Evolutionary conservation across 2,329 filamentous ascomycete genomes (phyloP), one percentile per base, ranked within the genome.

Genomic region (Xylariaceae sp.): DNA sequence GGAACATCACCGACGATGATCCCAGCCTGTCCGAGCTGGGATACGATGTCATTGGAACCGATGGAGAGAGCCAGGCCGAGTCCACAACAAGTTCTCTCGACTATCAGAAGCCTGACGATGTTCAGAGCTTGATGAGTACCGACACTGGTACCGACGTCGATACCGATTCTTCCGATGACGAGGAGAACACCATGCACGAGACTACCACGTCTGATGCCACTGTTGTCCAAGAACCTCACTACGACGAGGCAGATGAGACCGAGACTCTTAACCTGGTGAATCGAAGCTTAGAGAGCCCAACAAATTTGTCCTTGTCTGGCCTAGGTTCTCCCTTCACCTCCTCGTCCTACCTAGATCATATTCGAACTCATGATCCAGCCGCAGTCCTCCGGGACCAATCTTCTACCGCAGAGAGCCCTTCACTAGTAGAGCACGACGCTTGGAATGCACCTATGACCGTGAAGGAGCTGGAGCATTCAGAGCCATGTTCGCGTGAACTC

Each of bases 21-120:
- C 78, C 80, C 70, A 83, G 75, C 66, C 69, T 85, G 67, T 73
- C 77, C 67, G 82, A 83, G 67, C 82, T 82, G 57, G 76, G 80
- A 60, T 86, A 82, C 70, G 82, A 85, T 67, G 73, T 85, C 52
- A 79, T 86, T 69, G 75, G 74, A 65, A 79, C 77, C 57, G 82
- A 84, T 63, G 78, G 76, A 62, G 80, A 82, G 68, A 81, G 78
- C 63, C 78, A 82, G 65, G 80, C 77, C 47, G 81, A 79, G 64
- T 80, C 78, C 17, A 74, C 77, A 39, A 73, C 75, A 53, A 75
- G 76, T 62, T 82, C 80, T 5, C 75, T 81, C 57, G 78, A 80
- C 55, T 76, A 75, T 47, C 74, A 77, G 48, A 77, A 75, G 17
- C 72, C 78, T 34, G 80, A 82, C 56, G 81, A 83, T 61, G 75